Evolutionary conservation across 352 stramenopile genomes (phyloP), one percentile per base, ranked within the genome.

Genomic region (Peronosclerospora sorghi): DNA sequence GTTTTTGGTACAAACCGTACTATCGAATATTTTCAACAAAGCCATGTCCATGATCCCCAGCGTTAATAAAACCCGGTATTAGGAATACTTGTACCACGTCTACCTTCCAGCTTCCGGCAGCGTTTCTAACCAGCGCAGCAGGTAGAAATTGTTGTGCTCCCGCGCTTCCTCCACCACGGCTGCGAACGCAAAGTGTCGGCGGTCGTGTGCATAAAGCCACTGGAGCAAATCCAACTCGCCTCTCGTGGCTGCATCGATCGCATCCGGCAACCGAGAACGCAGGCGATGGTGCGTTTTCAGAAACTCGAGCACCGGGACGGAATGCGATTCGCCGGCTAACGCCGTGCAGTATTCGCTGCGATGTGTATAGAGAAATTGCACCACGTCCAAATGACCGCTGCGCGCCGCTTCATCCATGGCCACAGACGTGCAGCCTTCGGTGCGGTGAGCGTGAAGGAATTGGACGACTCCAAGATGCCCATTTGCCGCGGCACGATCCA

Each of bases 371-470:
- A 73, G 43, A 43, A 65, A 73, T n/a, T 56, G 21, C 18, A 73
- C 56, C 4, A 73, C 18, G 1, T 59, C 35, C 9, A 55, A 19
- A 27, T 70, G 59, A 1, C 59, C 59, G 19, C 65, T 64, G 4
- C 29, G 45, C 15, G 63, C 63, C 12, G 63, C 59, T 17, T 47
- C 36, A n/a, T 73, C 63, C 59, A 73, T 65, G 8, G 63, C 63
- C 14, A 24, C 44, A 20, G 54, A 61, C 12, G 63, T 70, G 26
- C 63, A 73, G 9, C 56, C 56, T 52, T 73, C 63, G 8, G 57
- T 62, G 10, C 60, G 54, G 13, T 68, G 59, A 1, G 57, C 7
- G 19, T 74, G 64, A 19, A 74, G 43, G 23, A 61, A 74, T 26
- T 21, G 23, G 3, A 71, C 48, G 23, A 62, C 35, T 12, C 56